Conservation (phyloP, 495 filamentous ascomycete genomes). For the Glarea lozoyensis region DNA sequence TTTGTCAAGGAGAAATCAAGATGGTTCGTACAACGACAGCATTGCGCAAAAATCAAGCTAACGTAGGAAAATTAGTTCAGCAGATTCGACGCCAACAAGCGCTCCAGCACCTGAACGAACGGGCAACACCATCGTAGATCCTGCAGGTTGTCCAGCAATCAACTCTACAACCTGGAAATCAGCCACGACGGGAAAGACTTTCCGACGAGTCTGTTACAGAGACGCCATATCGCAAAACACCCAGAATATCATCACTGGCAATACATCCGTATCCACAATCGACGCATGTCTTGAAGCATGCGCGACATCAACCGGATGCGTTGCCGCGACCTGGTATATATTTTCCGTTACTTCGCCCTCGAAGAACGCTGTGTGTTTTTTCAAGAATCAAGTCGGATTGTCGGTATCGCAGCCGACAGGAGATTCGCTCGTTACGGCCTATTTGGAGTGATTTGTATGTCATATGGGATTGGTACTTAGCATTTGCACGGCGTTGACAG, state of each 20-base stretch:
- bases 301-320: conserved; percentile 3
- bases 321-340: conserved; percentile 13
- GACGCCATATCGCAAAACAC: conserved; percentile 1
- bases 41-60: not conserved
- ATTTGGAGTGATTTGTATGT: conserved; percentile 1
- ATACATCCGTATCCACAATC: conserved; percentile 3
- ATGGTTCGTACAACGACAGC: not conserved
- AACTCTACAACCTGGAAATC: conserved; percentile 9
- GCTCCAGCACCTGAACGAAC: not conserved
- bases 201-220: conserved; percentile 3
- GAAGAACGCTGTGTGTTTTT: conserved; percentile 12
- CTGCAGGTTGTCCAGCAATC: conserved; percentile 10
- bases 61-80: no score
- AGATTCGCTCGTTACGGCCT: not conserved
- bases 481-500: not conserved
- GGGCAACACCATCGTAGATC: conserved; percentile 8
- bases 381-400: conserved; percentile 11
- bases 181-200: conserved; percentile 1
- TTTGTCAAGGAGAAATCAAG: conserved; percentile 10
- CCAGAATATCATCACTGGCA: conserved; percentile 6
- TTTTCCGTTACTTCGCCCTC: conserved; percentile 7
- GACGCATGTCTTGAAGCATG: conserved; percentile 11
- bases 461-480: not conserved
- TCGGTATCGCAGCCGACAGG: not conserved
- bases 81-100: conserved; percentile 1